Evolutionary conservation across 2,329 filamentous ascomycete genomes (phyloP).

Genomic region (Arthrobotrys pseudoclavata): DNA sequence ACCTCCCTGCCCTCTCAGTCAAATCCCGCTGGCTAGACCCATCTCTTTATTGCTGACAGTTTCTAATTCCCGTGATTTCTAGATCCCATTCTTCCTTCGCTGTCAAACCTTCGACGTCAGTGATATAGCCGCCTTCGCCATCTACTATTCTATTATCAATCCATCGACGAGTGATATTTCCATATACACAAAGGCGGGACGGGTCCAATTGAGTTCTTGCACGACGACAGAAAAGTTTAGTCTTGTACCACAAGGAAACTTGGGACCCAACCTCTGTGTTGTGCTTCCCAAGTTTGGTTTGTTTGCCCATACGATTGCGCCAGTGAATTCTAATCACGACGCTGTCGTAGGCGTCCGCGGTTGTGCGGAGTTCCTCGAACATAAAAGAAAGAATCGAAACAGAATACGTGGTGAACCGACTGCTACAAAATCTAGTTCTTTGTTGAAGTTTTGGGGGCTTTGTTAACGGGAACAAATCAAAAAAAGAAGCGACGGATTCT

Average conservation of each 20-base stretch:
- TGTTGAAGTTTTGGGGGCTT: constrained; percentile 49
- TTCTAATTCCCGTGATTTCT: constrained; percentile 58
- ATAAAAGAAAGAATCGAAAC: constrained; percentile 17
- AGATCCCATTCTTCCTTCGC: constrained; percentile 33
- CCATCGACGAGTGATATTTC: constrained; percentile 21
- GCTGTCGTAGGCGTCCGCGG: constrained; percentile 38
- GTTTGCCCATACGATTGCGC: constrained; percentile 20
- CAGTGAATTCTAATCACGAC: constrained; percentile 40
- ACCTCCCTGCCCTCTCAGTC: constrained; percentile 34
- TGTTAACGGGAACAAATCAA: constrained; percentile 34
- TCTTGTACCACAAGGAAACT: constrained; percentile 43
- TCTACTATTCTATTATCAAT: constrained; percentile 4
- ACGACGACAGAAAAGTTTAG: constrained; percentile 47
- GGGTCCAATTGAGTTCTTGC: constrained; percentile 47
- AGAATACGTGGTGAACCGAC: constrained; percentile 37
- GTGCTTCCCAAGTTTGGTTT: constrained; percentile 33
- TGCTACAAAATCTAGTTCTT: constrained; percentile 34
- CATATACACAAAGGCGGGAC: constrained; percentile 23
- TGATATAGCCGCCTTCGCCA: constrained; percentile 39
- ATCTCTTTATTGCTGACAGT: constrained; percentile 49
- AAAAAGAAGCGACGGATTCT: constrained; percentile 27
- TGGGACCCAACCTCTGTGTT: constrained; percentile 36
- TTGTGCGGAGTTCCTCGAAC: constrained; percentile 48
- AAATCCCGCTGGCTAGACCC: constrained; percentile 32
- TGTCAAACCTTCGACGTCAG: constrained; percentile 35